Evolutionary conservation across 331 rosid genomes (phyloP), one percentile per base, ranked within the genome.

Genomic region (Prunus yedoensis): DNA sequence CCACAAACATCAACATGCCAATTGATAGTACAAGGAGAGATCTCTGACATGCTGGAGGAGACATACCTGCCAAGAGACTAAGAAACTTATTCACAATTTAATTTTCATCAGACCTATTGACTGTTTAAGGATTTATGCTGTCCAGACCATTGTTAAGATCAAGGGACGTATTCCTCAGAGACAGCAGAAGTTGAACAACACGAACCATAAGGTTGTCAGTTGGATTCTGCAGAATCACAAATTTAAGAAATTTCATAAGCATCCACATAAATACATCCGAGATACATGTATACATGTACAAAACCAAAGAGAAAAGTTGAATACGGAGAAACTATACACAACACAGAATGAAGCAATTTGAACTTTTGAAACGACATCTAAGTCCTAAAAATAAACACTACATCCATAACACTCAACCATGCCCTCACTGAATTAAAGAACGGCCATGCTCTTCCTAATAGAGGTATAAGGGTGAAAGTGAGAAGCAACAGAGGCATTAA

Each of bases 121-220:
- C 23, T 47, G 16, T 16, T 28, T 14, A 18, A 71, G 47, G 56
- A 58, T 4, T 65, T 76, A 16, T 9, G 69, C 56, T 74, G 61
- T 73, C 65, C 82, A 57, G 80, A 95, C 99, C 98, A 83, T 82
- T 82, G 87, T 83, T 84, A 10, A 86, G 77, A 62, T 92, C 93
- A 75, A 89, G 84, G 77, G 91, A 83, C 53, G 76, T 28, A 57
- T 87, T 87, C 89, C 90, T 89, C 74, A 95, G 93, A 80, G 99
- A 89, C 5, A 95, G 77, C 66, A 91, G 92, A 89, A 92, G 87
- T 82, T 92, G 99, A 80, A 95, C 85, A 85, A 87, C 84, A 64
- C 88, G 89, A 75, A 90, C 85, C 70, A 85, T 78, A 63, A 89
- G 79, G 83, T 78, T 87, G 82, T 88, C 95, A 38, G 74, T 81